phyloP scores from a whole-genome alignment of 176 grass and related monocot species.

The Elaeis guineensis region DNA sequence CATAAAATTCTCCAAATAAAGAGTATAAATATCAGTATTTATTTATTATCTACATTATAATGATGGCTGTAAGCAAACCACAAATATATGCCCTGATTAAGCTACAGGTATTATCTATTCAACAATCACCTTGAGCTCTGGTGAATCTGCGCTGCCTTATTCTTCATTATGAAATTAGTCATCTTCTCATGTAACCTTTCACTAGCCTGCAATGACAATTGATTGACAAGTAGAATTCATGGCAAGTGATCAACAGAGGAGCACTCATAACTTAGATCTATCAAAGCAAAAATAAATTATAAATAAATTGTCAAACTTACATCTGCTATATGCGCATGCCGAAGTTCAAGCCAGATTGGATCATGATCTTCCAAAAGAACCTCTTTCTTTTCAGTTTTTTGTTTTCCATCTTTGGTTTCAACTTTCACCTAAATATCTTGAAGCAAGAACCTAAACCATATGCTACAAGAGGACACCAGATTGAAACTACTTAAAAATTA shows the following conservation, averaged over 20 bases:
- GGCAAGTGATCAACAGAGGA: no score
- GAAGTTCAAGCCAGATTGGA: slow-evolving; percentile 91
- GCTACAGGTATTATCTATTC: not conserved
- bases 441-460: slow-evolving; percentile 3
- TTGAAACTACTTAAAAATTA: not conserved
- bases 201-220: slow-evolving; percentile 47
- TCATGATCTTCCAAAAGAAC: slow-evolving; percentile 88
- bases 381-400: slow-evolving; percentile 63
- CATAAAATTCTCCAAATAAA: no score
- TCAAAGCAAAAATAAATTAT: slow-evolving; percentile 11
- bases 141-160: slow-evolving; percentile 84
- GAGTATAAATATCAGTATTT: no score
- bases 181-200: slow-evolving; percentile 80
- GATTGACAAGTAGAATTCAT: not conserved
- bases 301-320: slow-evolving; percentile 31
- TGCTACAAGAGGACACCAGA: slow-evolving; percentile 6
- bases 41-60: no score
- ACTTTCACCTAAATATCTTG: slow-evolving; percentile 33
- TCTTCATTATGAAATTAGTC: slow-evolving; percentile 73
- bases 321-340: slow-evolving; percentile 73
- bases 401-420: slow-evolving; percentile 50
- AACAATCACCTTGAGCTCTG: slow-evolving; percentile 39
- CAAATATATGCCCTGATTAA: no score
- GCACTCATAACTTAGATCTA: no score
- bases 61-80: no score